Conservation (phyloP, 768 basidiomycete genomes). For the Lyophyllum atratum region DNA sequence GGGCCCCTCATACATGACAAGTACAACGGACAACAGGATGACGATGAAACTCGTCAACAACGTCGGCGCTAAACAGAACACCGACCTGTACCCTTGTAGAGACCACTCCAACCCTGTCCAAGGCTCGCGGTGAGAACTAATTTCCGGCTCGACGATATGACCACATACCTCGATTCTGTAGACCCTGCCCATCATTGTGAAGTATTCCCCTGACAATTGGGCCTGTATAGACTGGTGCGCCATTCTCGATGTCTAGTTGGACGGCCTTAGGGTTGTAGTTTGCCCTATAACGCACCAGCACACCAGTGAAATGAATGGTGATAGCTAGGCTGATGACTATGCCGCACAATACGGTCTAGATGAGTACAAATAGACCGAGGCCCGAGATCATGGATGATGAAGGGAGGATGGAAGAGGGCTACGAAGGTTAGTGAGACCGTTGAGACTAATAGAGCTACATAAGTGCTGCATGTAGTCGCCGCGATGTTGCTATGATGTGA, state of each 20-base stretch:
- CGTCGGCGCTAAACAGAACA: background rate
- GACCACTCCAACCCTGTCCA: conserved; percentile 57
- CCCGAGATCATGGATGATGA: background rate
- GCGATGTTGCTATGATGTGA: too few species aligned
- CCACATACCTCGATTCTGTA: conserved; percentile 65
- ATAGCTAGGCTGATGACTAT: conserved; percentile 46
- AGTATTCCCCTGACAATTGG: conserved; percentile 70
- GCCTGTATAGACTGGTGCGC: conserved; percentile 65
- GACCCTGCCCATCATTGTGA: conserved; percentile 70
- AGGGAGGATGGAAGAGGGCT: background rate
- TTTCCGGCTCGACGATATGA: background rate
- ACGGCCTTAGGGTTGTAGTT: conserved; percentile 85
- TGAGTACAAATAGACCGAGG: background rate
- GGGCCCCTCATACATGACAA: background rate
- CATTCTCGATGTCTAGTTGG: conserved; percentile 68
- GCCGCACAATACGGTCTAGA: background rate
- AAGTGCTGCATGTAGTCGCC: too few species aligned
- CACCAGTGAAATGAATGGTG: conserved; percentile 60
- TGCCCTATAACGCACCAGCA: conserved; percentile 75
- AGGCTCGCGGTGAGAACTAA: too few species aligned
- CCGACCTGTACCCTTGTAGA: conserved; percentile 77
- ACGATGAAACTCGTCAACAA: background rate
- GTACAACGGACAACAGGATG: background rate
- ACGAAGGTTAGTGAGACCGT: background rate
- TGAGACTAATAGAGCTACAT: too few species aligned